Base-by-base conservation (phyloP, 2,329 filamentous ascomycete genomes). In the Cladorrhinum sp. region DNA sequence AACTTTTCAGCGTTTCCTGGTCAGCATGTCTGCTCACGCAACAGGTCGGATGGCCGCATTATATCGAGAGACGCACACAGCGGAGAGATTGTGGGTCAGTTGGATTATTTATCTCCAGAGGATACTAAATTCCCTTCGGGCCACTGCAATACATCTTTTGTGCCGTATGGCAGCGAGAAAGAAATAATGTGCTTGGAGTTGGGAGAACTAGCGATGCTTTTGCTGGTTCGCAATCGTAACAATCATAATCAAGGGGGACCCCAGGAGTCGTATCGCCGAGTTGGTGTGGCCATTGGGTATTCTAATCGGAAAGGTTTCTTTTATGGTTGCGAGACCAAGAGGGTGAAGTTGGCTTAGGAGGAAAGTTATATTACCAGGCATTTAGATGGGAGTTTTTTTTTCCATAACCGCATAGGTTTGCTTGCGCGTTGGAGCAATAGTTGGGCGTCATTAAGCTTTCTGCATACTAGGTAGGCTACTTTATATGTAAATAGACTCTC, bases 171-270 rank as follows among this genome's bases (percentile, higher is more conserved):
- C 7, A 55, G 49, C 3, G 67, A 69, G 51, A 64, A 50, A 13
- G 64, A 67, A 4, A 50, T 69, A n/a, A 49, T 68, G 50, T 68
- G 65, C 24, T 57, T 69, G 13, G 68, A 69, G 49, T 56, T 69
- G 6, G 67, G 67, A 8, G 62, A 69, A 49, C 59, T 60, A 16
- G 66, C 66, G 0, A 69, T 69, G 65, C 62, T 69, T 7, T 52
- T 69, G 58, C 57, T 69, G 20, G 32, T 65, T 2, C 59, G 58
- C 1, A 48, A 51, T 27, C 50, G 45, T 12, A 20, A 9, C 13
- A 10, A 2, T 16, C 10, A 24, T n/a, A 57, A 53, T 0, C 49
- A 58, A 4, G 41, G 52, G 4, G 41, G n/a, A n/a, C n/a, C n/a
- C n/a, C n/a, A 57, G 4, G 64, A 65, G 9, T 49, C 61, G 1